These are phyloP conservation scores for Suillus bovinus DNA, from an alignment of 768 basidiomycete genomes.

Conservation along the genomic window DNA sequence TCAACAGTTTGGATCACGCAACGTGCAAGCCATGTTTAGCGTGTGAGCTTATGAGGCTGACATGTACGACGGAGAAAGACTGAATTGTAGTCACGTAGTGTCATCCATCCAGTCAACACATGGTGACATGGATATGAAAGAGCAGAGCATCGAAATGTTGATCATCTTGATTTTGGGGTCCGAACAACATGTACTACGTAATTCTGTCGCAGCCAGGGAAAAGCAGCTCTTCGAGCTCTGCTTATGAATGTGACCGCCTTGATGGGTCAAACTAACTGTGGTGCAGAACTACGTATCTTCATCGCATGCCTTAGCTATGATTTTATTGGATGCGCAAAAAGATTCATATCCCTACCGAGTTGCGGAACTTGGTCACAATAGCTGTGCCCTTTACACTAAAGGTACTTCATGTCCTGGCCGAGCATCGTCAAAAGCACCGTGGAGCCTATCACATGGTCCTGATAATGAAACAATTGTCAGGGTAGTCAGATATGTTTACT, in stretches of 20 bases:
- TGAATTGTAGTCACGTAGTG: neutral
- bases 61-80: neutral
- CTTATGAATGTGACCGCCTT: neutral
- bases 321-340: neutral
- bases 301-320: too few species aligned
- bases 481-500: too few species aligned
- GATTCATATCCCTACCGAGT: neutral
- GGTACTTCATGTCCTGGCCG: neutral
- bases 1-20: neutral
- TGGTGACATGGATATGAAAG: neutral
- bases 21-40: neutral
- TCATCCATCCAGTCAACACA: neutral
- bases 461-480: neutral
- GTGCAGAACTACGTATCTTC: neutral
- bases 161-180: too few species aligned
- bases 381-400: constrained; percentile 1
- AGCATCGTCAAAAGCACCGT: neutral
- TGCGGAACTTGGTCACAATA: neutral
- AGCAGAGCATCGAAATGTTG: neutral
- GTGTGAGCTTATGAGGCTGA: neutral
- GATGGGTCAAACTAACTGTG: neutral
- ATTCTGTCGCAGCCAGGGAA: neutral
- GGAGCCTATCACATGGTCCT: neutral
- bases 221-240: neutral
- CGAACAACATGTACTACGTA: neutral